A percentile compares a stretch with the other conserved stretches of the same genome.
These are phyloP conservation scores for Nakazawaea peltata DNA, from an alignment of 805 yeast genomes.

Conservation along the genomic window DNA sequence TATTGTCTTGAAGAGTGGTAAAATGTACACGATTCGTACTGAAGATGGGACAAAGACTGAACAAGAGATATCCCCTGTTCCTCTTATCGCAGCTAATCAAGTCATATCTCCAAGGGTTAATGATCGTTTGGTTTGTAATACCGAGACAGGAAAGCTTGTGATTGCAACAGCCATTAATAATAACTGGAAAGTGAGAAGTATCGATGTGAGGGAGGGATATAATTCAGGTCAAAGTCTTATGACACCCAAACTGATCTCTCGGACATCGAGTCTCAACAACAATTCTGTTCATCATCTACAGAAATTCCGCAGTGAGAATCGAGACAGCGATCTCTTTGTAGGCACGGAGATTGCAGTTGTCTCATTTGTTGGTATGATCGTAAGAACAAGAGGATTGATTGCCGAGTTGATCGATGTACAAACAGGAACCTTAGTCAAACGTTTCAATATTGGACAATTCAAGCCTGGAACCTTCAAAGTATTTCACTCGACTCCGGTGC, in stretches of 20 bases:
- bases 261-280: slow-evolving; percentile 16
- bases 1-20: slow-evolving; percentile 44
- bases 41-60: slow-evolving; percentile 34
- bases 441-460: slow-evolving; percentile 54
- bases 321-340: slow-evolving; percentile 8
- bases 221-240: slow-evolving; percentile 31
- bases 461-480: slow-evolving; percentile 55
- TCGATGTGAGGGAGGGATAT: slow-evolving; percentile 37
- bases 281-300: slow-evolving; percentile 10
- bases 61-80: slow-evolving; percentile 21
- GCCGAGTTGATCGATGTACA: slow-evolving; percentile 74
- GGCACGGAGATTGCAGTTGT: slow-evolving; percentile 40
- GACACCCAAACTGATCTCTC: slow-evolving; percentile 29
- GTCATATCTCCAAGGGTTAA: slow-evolving; percentile 66
- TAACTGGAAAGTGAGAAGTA: slow-evolving; percentile 52
- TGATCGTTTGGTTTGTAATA: slow-evolving; percentile 57
- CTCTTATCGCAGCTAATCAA: slow-evolving; percentile 44
- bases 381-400: slow-evolving; percentile 43
- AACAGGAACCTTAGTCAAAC: slow-evolving; percentile 63
- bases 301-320: not conserved
- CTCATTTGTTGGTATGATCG: slow-evolving; percentile 69
- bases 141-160: slow-evolving; percentile 40
- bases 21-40: slow-evolving; percentile 40
- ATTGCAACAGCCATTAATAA: slow-evolving; percentile 62
- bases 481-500: slow-evolving; percentile 79